phyloP scores from a whole-genome alignment of 2,329 filamentous ascomycete species.

The Lojkania enalia region DNA sequence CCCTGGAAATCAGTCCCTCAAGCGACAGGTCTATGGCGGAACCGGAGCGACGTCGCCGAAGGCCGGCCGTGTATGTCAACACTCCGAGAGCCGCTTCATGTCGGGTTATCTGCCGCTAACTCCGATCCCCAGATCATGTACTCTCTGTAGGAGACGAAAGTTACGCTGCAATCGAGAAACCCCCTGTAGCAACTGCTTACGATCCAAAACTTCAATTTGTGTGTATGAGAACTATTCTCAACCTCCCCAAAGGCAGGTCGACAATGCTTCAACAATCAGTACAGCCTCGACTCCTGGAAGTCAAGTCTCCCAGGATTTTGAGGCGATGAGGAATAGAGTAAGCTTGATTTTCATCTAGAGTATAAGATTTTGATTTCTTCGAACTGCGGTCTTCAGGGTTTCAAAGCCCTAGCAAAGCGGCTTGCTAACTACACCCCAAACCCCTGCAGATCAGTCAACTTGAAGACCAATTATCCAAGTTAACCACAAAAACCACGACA shows the following conservation, averaged over 20 bases:
- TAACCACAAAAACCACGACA: neutral
- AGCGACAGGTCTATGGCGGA: no score
- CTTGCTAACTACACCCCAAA: no score
- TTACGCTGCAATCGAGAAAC: constrained; percentile 63
- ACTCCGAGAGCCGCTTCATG: neutral
- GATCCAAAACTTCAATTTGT: constrained; percentile 59
- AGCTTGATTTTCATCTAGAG: no score
- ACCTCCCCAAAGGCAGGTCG: neutral
- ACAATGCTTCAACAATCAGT: no score
- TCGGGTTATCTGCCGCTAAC: constrained; percentile 11
- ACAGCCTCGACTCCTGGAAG: no score
- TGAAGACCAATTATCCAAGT: neutral
- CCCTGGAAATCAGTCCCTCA: no score
- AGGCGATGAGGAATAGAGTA: neutral
- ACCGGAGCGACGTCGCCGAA: constrained; percentile 44
- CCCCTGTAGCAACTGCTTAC: constrained; percentile 64
- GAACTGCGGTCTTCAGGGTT: no score
- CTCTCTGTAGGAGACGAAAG: constrained; percentile 63
- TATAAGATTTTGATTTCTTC: no score
- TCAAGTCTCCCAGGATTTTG: no score
- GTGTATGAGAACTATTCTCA: constrained; percentile 49
- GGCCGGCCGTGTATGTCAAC: constrained; percentile 49
- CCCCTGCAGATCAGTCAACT: constrained; percentile 11
- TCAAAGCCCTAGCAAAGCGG: no score
- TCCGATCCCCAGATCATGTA: constrained; percentile 52